phyloP scores from a whole-genome alignment of 345 rosid species.

The Cochlearia excelsa region DNA sequence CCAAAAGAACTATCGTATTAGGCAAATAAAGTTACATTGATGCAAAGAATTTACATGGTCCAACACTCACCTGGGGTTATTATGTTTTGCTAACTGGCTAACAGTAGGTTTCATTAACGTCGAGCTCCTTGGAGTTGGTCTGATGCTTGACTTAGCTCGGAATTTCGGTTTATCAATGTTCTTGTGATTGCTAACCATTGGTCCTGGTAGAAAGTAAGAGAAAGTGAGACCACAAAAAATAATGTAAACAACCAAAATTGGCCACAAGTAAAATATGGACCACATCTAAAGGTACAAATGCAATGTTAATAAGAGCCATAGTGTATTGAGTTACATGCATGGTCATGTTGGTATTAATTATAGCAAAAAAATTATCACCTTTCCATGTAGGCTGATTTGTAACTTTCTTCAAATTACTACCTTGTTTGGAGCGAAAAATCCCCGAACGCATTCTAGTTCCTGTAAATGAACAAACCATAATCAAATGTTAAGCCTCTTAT shows the following conservation, averaged over 20 bases:
- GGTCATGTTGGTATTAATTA: no score
- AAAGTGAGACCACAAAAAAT: conserved; percentile 17
- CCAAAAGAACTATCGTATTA: conserved; percentile 2
- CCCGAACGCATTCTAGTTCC: conserved; percentile 30
- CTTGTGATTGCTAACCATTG: conserved; percentile 36
- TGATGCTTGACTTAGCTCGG: conserved; percentile 39
- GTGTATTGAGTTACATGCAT: no score
- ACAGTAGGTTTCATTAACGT: conserved; percentile 95
- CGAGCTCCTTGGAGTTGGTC: conserved; percentile 60
- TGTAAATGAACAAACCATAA: conserved; percentile 5
- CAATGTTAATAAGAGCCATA: no score
- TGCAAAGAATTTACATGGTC: not conserved
- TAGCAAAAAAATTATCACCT: conserved; percentile 31
- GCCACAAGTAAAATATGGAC: not conserved
- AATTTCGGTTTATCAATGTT: conserved; percentile 39
- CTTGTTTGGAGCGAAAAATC: conserved; percentile 17
- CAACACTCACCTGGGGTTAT: conserved; percentile 54
- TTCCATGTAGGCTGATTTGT: conserved; percentile 25
- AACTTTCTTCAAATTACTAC: conserved; percentile 24
- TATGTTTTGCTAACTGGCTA: conserved; percentile 81
- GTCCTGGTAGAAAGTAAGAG: conserved; percentile 42
- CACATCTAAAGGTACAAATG: conserved; percentile 1
- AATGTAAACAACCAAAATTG: no score
- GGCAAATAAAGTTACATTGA: not conserved
- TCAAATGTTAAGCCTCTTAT: no score